A percentile compares a stretch with the other conserved stretches of the same genome.
phyloP scores from a whole-genome alignment of 768 basidiomycete genomes.

The Pleurotus tuber-regium region DNA sequence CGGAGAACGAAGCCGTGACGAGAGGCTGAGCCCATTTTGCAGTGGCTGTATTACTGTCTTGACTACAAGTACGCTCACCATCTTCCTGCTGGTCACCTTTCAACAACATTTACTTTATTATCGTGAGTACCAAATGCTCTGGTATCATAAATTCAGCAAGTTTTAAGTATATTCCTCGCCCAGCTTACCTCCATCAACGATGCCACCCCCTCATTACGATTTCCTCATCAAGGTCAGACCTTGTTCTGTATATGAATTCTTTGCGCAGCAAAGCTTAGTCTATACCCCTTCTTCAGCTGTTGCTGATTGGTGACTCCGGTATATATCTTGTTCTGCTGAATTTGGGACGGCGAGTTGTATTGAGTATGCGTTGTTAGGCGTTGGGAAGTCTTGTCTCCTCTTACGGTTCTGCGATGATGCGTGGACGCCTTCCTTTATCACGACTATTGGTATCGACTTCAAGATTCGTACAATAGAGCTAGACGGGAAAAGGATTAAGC shows the following conservation, averaged over 20 bases:
- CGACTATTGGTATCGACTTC: constrained; percentile 99
- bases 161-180: background rate
- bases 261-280: constrained; percentile 11
- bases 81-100: constrained; percentile 3
- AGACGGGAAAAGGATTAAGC: constrained; percentile 96
- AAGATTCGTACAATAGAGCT: constrained; percentile 99
- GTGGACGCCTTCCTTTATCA: constrained; percentile 99
- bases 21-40: background rate
- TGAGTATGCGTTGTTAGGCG: constrained; percentile 47
- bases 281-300: constrained; percentile 53
- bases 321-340: constrained; percentile 17
- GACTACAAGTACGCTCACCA: no score
- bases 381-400: constrained; percentile 95
- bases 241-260: background rate
- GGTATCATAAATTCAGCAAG: background rate
- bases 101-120: background rate
- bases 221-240: constrained; percentile 84
- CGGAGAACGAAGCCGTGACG: background rate
- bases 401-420: constrained; percentile 99
- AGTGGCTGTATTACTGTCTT: background rate
- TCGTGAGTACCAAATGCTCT: background rate
- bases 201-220: constrained; percentile 96
- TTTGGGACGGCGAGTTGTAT: constrained; percentile 10
- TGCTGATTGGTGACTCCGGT: constrained; percentile 97
- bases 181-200: constrained; percentile 23